phyloP scores from a whole-genome alignment of 2,329 filamentous ascomycete species.

The Dendrostoma leiphaemia region DNA sequence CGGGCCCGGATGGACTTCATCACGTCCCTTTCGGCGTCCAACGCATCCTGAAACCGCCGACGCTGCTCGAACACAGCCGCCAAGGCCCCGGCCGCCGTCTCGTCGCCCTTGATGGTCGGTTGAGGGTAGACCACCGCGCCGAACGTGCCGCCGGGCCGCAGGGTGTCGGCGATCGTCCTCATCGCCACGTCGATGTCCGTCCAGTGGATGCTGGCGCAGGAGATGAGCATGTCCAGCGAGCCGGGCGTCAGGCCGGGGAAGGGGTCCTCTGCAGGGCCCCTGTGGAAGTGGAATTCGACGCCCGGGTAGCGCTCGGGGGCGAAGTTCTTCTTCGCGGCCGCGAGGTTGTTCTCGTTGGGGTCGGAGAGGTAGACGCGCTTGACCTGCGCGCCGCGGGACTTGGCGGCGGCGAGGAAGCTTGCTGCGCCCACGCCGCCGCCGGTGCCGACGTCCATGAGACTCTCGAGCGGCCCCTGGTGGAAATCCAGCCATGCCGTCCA shows the following conservation, averaged over 20 bases:
- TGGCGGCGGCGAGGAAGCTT: not conserved
- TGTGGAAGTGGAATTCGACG: conserved; percentile 3
- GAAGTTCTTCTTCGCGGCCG: conserved; percentile 1
- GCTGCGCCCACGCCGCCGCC: conserved; percentile 14
- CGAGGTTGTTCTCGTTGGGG: conserved; percentile 11
- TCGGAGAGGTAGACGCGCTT: conserved; percentile 14
- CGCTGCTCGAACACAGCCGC: conserved; percentile 5
- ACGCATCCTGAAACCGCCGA: conserved; percentile 2
- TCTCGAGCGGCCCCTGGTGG: conserved; percentile 8
- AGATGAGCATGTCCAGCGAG: conserved; percentile 13
- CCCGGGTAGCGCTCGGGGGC: not conserved
- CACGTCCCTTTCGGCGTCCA: not conserved
- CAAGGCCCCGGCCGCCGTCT: not conserved
- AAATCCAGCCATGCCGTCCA: conserved; percentile 13
- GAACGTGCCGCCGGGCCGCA: conserved; percentile 14
- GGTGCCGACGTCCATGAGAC: conserved; percentile 13
- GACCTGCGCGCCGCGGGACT: not conserved
- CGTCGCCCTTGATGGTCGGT: conserved; percentile 4
- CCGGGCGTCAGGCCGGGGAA: conserved; percentile 1
- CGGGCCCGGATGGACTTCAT: not conserved
- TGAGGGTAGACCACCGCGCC: conserved; percentile 15
- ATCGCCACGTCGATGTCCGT: conserved; percentile 12
- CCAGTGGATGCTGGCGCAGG: conserved; percentile 15
- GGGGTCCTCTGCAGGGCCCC: conserved; percentile 3
- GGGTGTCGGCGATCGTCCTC: conserved; percentile 1